phyloP scores from a whole-genome alignment of 768 basidiomycete species.

The Kwoniella botswanensis region DNA sequence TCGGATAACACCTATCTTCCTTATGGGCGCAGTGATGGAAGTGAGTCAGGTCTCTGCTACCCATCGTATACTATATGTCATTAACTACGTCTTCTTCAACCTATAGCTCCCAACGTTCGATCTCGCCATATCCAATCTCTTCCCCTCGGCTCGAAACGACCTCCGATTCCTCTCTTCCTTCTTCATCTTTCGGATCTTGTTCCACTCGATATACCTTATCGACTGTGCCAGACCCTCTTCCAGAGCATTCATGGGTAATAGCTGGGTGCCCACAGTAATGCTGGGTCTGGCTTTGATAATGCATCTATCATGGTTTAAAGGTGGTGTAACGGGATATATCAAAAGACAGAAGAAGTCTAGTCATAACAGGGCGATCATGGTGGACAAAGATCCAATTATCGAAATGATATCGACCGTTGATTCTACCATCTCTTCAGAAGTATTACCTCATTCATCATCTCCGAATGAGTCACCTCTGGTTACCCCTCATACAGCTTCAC shows the following conservation, averaged over 20 bases:
- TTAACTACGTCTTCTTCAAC: too few species aligned
- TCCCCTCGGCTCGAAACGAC: conserved; percentile 63
- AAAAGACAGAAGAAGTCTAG: conserved; percentile 44
- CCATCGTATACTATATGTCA: background rate
- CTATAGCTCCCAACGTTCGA: conserved; percentile 64
- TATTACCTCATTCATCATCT: conserved; percentile 4
- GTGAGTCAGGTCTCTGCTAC: conserved; percentile 27
- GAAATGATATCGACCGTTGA: background rate
- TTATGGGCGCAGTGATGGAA: conserved; percentile 64
- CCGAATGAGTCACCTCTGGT: conserved; percentile 47
- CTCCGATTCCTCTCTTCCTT: conserved; percentile 63
- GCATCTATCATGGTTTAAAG: conserved; percentile 66
- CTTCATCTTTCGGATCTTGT: conserved; percentile 64
- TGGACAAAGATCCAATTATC: background rate
- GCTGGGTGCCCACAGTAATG: conserved; percentile 60
- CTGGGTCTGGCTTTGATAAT: conserved; percentile 62
- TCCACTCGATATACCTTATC: conserved; percentile 61
- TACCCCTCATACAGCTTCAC: conserved; percentile 42
- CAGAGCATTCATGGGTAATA: conserved; percentile 52
- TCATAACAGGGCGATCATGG: background rate
- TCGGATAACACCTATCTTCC: conserved; percentile 61
- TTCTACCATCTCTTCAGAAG: background rate
- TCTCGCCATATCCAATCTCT: conserved; percentile 62
- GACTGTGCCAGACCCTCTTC: conserved; percentile 38
- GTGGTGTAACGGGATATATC: conserved; percentile 63